phyloP scores from a whole-genome alignment of 1,284 basidiomycete species.

The Austroboletus niveus region DNA sequence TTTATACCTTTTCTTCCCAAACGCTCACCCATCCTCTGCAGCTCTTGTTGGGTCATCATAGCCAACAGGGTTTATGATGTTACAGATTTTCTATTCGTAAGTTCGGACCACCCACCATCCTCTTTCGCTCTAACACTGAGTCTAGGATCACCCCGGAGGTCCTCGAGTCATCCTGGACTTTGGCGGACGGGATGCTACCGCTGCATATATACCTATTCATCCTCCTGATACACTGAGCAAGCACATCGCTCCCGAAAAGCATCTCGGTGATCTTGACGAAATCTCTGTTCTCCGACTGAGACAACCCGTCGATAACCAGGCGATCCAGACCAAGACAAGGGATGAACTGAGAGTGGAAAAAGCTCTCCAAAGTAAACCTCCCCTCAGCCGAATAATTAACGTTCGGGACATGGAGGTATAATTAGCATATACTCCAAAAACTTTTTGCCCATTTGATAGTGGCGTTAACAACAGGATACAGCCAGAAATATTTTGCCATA shows the following conservation, averaged over 20 bases:
- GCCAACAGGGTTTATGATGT: constrained; percentile 78
- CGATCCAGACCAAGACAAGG: constrained; percentile 46
- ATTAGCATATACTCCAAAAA: not conserved
- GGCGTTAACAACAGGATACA: constrained; percentile 40
- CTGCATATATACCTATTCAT: constrained; percentile 72
- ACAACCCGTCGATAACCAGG: constrained; percentile 38
- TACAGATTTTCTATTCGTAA: constrained; percentile 76
- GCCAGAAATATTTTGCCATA: constrained; percentile 67
- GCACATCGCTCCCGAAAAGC: constrained; percentile 62
- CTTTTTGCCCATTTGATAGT: not conserved
- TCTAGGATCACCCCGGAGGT: constrained; percentile 81
- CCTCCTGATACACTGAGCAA: constrained; percentile 69
- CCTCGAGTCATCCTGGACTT: constrained; percentile 75
- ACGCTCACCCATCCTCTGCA: constrained; percentile 22
- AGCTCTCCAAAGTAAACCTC: constrained; percentile 60
- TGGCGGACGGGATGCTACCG: constrained; percentile 77
- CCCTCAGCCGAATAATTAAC: constrained; percentile 66
- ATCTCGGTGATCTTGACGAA: constrained; percentile 67
- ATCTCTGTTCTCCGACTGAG: constrained; percentile 46
- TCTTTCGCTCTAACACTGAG: constrained; percentile 3
- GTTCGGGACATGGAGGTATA: constrained; percentile 76
- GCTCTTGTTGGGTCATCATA: constrained; percentile 90
- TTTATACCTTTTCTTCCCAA: not conserved
- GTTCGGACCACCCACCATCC: constrained; percentile 14
- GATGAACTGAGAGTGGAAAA: constrained; percentile 70